These are phyloP conservation scores for Lactifluus hygrophoroides DNA, from an alignment of 768 basidiomycete species.

Conservation along the genomic window DNA sequence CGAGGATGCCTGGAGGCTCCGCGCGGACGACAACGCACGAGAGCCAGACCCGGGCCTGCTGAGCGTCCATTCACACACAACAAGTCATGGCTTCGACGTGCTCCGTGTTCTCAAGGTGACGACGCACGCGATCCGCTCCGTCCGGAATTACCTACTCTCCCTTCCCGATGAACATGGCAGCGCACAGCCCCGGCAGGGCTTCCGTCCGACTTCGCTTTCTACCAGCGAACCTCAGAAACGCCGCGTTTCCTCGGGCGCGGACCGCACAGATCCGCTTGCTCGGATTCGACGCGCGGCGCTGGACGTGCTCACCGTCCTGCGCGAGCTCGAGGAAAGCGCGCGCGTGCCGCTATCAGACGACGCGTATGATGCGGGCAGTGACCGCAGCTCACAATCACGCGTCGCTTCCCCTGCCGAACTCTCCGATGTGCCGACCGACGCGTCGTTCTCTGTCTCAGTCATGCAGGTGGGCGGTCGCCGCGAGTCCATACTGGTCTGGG, in stretches of 20 bases:
- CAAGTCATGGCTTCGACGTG: slow-evolving; percentile 42
- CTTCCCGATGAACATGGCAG: slow-evolving; percentile 55
- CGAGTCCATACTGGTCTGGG: slow-evolving; percentile 72
- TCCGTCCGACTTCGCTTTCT: slow-evolving; percentile 42
- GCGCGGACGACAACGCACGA: slow-evolving; percentile 9
- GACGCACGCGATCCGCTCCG: slow-evolving; percentile 71
- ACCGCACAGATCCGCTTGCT: slow-evolving; percentile 50
- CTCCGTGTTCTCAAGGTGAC: slow-evolving; percentile 68
- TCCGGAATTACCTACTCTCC: slow-evolving; percentile 75
- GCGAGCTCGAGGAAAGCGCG: slow-evolving; percentile 70
- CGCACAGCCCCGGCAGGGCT: slow-evolving; percentile 35
- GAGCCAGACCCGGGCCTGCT: slow-evolving; percentile 1
- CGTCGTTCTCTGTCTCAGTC: slow-evolving; percentile 58
- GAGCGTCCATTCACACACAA: slow-evolving; percentile 3
- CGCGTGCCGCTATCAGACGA: slow-evolving; percentile 73
- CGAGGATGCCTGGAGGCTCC: slow-evolving; percentile 53
- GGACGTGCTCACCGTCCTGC: slow-evolving; percentile 72
- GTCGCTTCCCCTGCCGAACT: slow-evolving; percentile 35
- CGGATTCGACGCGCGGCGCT: slow-evolving; percentile 70
- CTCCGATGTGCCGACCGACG: slow-evolving; percentile 35
- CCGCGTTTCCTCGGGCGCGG: slow-evolving; percentile 27
- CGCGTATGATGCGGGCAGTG: slow-evolving; percentile 75
- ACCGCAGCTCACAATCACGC: slow-evolving; percentile 39
- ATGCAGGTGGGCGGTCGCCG: slow-evolving; percentile 59
- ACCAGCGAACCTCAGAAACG: slow-evolving; percentile 30